Evolutionary conservation across 2,329 filamentous ascomycete species (phyloP), one percentile per base, ranked within the genome.

Genomic region (Fusarium sp.): DNA sequence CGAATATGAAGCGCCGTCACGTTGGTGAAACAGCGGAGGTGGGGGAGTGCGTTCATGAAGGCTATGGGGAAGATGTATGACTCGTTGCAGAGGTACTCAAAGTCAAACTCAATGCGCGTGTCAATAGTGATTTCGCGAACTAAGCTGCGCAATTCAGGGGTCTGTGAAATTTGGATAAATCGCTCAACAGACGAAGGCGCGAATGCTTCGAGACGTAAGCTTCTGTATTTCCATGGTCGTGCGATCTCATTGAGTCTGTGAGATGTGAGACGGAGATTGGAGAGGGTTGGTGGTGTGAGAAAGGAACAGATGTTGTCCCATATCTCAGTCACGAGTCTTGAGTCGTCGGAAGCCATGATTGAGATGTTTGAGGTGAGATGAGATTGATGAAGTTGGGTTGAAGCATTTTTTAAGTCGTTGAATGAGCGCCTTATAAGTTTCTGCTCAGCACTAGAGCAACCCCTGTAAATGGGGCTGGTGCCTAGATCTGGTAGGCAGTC

Each of bases 61-160:
- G 41, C 12, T 0, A 3, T 5, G 0, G 67, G 62, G 1, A 63
- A 28, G 1, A 26, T 20, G 39, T 75, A 74, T 0, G 30, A 20
- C 0, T 28, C 9, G 26, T 66, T 58, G 3, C 20, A 3, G 5
- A 35, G 5, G 24, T 74, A 75, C 1, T 53, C 4, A 11, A 58
- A 74, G 0, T 60, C 41, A 8, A 56, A 20, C 3, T 64, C 64
- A 20, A 78, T 36, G 6, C 54, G 69, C 7, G 74, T 74, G 1
- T 78, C 74, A 3, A 75, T 44, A 2, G 47, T 72, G 9, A 77
- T 41, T 1, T 74, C 73, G 0, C 65, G 42, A 3, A 77, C 72
- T 0, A 78, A 24, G 9, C 48, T 18, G 0, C 74, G 50, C 0
- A 78, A 55, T 3, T 38, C 26, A 1, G 63, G 54, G 1, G 60